Evolutionary conservation across 176 grass and related monocot species (phyloP), one percentile per base, ranked within the genome.

Genomic region (Cocos nucifera): DNA sequence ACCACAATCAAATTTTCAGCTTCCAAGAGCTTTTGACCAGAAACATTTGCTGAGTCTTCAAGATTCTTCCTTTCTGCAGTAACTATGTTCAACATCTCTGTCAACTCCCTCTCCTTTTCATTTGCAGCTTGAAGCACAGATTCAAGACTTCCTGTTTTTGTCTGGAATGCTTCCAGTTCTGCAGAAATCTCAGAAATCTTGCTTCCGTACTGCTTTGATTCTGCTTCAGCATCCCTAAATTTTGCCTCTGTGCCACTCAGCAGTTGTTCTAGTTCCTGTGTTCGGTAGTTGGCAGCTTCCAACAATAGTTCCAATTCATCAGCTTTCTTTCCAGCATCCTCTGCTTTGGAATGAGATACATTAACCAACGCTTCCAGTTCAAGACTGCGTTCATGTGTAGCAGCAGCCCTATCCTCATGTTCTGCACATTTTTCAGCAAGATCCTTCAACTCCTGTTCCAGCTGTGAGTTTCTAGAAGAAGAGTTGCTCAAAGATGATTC

Each of bases 31-130:
- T 70, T 73, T 74, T 73, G 67, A 53, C 66, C 75, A 29, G 72
- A 24, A 65, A 70, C 72, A 49, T 82, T 82, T 59, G 75, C 67
- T 18, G 77, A 35, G 19, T 82, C 81, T 85, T 98, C 82, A 51
- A 75, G 73, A 5, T 82, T 78, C 19, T 86, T 86, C 59, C 77
- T 88, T 71, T 98, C 81, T 78, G 83, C 73, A 76, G 67, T 78
- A 58, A 74, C 59, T 75, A 71, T 72, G 64, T 65, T 70, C 53
- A 92, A 76, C 60, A 75, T 82, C 10, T 70, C 72, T 52, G 61
- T 79, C 10, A 75, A 80, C 18, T 82, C 56, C 30, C 26, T 59
- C 64, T 90, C 76, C 5, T 70, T 79, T 63, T 82, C 61, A 52
- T 75, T 86, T 66, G 79, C 56, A 71, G 71, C 75, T 73, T 56